phyloP scores from a whole-genome alignment of 306 rosid species.

The Macrotyloma uniflorum region DNA sequence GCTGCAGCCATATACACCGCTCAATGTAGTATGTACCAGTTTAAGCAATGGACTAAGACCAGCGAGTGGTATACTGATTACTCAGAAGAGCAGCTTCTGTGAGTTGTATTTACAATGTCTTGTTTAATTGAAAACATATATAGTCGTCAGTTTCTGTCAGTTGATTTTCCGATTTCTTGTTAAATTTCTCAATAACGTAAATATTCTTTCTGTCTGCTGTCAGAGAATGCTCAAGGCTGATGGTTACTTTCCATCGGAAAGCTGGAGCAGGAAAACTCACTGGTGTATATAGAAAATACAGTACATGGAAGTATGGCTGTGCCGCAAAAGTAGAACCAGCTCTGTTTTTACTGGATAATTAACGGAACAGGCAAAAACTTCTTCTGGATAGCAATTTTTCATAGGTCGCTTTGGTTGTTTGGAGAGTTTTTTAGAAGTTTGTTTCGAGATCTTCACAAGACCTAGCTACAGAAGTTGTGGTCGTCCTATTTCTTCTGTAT shows the following conservation, averaged over 20 bases:
- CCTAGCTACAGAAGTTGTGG: constrained; percentile 47
- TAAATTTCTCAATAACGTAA: neutral
- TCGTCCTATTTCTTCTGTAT: neutral
- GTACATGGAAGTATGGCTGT: constrained; percentile 69
- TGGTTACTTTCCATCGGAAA: constrained; percentile 75
- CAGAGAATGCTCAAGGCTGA: constrained; percentile 82
- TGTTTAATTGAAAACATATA: neutral
- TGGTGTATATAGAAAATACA: constrained; percentile 57
- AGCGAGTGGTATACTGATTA: constrained; percentile 68
- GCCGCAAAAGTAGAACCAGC: constrained; percentile 70
- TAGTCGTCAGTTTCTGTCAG: constrained; percentile 53
- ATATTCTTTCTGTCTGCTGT: constrained; percentile 3
- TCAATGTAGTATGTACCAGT: constrained; percentile 58
- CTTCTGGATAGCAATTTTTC: neutral
- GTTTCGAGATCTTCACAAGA: neutral
- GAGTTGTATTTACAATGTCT: constrained; percentile 40
- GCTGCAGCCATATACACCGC: constrained; percentile 89
- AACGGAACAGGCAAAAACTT: neutral
- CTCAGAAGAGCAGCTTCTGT: constrained; percentile 72
- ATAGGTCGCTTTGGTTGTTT: constrained; percentile 13
- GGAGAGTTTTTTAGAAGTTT: neutral
- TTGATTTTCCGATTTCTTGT: constrained; percentile 4
- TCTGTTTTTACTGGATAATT: constrained; percentile 37
- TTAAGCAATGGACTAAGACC: constrained; percentile 78
- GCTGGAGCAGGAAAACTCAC: constrained; percentile 62